Conservation (phyloP, 2,329 filamentous ascomycete genomes). For the Keithomyces neogunnii region DNA sequence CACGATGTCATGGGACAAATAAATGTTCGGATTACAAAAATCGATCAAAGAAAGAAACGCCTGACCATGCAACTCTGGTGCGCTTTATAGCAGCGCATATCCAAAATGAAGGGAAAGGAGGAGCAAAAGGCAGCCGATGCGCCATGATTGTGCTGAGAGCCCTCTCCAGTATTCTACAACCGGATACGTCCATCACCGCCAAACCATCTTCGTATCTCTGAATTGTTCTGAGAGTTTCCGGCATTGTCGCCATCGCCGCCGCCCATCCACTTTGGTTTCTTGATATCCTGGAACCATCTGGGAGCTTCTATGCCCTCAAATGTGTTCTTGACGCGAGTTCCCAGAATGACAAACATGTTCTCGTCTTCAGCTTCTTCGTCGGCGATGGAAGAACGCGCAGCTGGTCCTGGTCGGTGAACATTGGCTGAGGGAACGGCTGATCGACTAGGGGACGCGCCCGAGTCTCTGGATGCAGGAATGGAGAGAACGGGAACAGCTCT, state of each 20-base stretch:
- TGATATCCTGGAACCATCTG: slow-evolving; percentile 72
- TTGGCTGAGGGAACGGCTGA: slow-evolving; percentile 30
- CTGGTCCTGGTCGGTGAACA: slow-evolving; percentile 19
- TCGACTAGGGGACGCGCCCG: slow-evolving; percentile 26
- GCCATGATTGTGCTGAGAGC: background rate
- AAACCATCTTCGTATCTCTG: slow-evolving; percentile 51
- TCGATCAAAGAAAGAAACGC: background rate
- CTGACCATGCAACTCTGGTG: background rate
- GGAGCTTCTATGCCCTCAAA: slow-evolving; percentile 77
- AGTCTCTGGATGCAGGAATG: slow-evolving; percentile 32
- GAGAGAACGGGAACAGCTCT: slow-evolving; percentile 39
- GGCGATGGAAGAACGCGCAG: slow-evolving; percentile 8
- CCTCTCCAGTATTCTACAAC: slow-evolving; percentile 3
- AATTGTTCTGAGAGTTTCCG: slow-evolving; percentile 19
- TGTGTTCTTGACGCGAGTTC: slow-evolving; percentile 84
- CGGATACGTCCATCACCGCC: slow-evolving; percentile 29
- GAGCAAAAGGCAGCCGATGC: background rate
- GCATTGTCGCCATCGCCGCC: slow-evolving; percentile 34
- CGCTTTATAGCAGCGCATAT: background rate
- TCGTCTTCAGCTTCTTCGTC: slow-evolving; percentile 59
- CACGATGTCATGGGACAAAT: background rate
- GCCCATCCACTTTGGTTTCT: slow-evolving; percentile 75
- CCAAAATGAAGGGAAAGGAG: background rate
- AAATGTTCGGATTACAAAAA: too few relatives aligned
- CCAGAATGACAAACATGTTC: slow-evolving; percentile 75